phyloP scores from a whole-genome alignment of 2,329 filamentous ascomycete genomes.

The Phaeosphaeriaceae sp. region DNA sequence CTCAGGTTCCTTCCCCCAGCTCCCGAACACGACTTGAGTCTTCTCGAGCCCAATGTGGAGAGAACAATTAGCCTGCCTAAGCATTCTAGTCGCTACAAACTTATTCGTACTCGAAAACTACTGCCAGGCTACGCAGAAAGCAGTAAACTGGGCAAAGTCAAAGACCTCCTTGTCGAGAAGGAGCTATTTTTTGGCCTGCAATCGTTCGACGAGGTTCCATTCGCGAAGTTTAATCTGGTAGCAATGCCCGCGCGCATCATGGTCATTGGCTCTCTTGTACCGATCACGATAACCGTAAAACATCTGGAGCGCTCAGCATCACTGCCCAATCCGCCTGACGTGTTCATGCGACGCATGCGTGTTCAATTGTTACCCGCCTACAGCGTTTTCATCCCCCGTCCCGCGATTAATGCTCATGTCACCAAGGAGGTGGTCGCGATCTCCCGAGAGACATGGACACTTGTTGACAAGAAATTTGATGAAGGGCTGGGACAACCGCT shows the following conservation, averaged over 20 bases:
- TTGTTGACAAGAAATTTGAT: slow-evolving; percentile 27
- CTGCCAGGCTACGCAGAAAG: slow-evolving; percentile 23
- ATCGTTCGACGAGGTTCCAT: slow-evolving; percentile 27
- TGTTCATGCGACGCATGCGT: slow-evolving; percentile 32
- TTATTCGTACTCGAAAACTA: slow-evolving; percentile 32
- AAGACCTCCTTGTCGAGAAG: slow-evolving; percentile 27
- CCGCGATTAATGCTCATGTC: slow-evolving; percentile 6
- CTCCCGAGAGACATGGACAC: slow-evolving; percentile 11
- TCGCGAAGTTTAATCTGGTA: slow-evolving; percentile 29
- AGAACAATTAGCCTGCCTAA: slow-evolving; percentile 21
- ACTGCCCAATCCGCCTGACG: slow-evolving; percentile 24
- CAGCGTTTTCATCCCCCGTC: slow-evolving; percentile 21
- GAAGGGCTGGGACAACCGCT: slow-evolving; percentile 20
- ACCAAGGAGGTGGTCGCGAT: slow-evolving; percentile 10
- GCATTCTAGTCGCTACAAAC: slow-evolving; percentile 25
- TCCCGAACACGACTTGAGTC: slow-evolving; percentile 22
- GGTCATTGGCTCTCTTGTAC: slow-evolving; percentile 20
- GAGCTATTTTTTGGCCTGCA: slow-evolving; percentile 29
- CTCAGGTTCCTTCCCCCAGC: slow-evolving; percentile 12
- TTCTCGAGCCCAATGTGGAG: slow-evolving; percentile 23
- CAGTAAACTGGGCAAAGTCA: slow-evolving; percentile 27
- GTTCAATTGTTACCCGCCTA: slow-evolving; percentile 24
- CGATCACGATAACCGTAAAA: slow-evolving; percentile 24
- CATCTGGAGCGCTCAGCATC: slow-evolving; percentile 37
- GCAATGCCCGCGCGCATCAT: slow-evolving; percentile 30